Conservation (phyloP, 306 rosid species). For the Rosa rugosa region DNA sequence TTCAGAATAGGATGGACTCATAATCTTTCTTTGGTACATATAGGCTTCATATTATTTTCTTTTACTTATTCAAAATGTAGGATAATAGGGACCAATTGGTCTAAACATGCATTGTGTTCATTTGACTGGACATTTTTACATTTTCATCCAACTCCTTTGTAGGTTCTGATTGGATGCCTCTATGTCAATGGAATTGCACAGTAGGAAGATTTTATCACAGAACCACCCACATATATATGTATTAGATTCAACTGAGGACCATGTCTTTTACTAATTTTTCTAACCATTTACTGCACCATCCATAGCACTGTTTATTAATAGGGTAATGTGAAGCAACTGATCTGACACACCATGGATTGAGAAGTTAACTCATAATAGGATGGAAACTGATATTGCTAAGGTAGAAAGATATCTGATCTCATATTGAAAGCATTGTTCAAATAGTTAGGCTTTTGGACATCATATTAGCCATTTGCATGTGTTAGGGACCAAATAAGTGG, state of each 20-base stretch:
- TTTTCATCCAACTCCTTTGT: conserved; percentile 26
- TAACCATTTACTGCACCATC: conserved; percentile 18
- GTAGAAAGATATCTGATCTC: too few species aligned
- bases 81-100: conserved; percentile 1
- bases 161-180: conserved; percentile 68
- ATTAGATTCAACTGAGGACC: conserved; percentile 42
- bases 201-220: conserved; percentile 65
- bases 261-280: conserved; percentile 6
- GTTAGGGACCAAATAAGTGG: too few species aligned
- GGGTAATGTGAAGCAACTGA: conserved; percentile 1
- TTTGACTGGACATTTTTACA: background rate
- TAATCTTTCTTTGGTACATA: background rate
- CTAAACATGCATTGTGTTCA: conserved; percentile 14
- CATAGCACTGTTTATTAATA: background rate
- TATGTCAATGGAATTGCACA: conserved; percentile 65
- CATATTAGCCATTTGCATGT: too few species aligned
- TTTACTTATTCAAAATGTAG: background rate
- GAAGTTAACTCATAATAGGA: too few species aligned
- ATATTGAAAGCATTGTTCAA: too few species aligned
- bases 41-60: background rate
- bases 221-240: conserved; percentile 47
- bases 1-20: background rate
- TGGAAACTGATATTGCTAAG: too few species aligned
- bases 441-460: too few species aligned
- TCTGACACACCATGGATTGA: background rate